phyloP scores from a whole-genome alignment of 192 early-diverging fungal genomes.

The Chytriomyces confervae region DNA sequence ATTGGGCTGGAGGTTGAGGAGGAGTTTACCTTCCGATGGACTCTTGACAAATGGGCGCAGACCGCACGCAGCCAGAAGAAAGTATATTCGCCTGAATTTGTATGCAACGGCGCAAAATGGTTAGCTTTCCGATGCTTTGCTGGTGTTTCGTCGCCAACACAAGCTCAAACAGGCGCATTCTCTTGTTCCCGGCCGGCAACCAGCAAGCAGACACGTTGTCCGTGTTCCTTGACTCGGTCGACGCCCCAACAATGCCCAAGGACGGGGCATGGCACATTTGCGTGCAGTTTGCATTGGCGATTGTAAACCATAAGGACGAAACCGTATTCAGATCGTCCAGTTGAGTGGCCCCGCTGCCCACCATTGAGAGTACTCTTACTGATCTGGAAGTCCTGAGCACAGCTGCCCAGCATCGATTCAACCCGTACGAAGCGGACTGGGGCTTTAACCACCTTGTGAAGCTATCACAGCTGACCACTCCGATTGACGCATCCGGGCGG shows the following conservation, averaged over 20 bases:
- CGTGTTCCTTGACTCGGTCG: constrained; percentile 88
- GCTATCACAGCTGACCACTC: constrained; percentile 51
- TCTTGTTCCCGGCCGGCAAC: constrained; percentile 92
- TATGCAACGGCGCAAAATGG: constrained; percentile 48
- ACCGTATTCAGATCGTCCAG: constrained; percentile 63
- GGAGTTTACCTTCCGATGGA: constrained; percentile 43
- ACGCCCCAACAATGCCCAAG: constrained; percentile 58
- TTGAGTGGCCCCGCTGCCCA: neutral
- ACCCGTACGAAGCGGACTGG: constrained; percentile 87
- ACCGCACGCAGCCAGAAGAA: constrained; percentile 35
- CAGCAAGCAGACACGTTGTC: constrained; percentile 72
- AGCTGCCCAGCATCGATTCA: constrained; percentile 85
- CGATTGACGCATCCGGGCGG: constrained; percentile 44
- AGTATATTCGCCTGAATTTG: constrained; percentile 49
- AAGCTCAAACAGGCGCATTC: constrained; percentile 70
- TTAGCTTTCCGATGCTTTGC: constrained; percentile 20
- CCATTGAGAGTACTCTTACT: neutral
- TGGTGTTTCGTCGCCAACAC: neutral
- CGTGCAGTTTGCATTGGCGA: constrained; percentile 78
- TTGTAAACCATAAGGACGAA: constrained; percentile 78
- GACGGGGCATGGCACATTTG: constrained; percentile 79
- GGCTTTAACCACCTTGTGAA: constrained; percentile 89
- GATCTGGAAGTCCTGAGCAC: neutral
- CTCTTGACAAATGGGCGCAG: constrained; percentile 36
- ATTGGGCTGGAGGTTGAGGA: constrained; percentile 47